These are phyloP conservation scores for Cyanophora paradoxa DNA, from an alignment of 78 protist species.

Conservation along the genomic window DNA sequence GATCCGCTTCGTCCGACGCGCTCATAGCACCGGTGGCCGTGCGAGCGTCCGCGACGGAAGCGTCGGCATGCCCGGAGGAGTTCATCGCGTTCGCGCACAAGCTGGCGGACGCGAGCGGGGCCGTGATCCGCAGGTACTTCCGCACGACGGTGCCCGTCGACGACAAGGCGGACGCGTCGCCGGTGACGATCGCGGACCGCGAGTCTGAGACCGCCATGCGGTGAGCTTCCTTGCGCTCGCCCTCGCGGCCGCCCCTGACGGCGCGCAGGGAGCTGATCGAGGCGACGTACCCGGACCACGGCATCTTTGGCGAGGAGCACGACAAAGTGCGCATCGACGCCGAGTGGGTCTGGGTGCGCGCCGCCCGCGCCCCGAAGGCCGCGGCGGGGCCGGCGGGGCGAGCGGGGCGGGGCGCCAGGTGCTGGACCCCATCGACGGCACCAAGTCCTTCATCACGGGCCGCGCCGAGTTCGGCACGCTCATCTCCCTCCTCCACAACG, in stretches of 20 bases:
- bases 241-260: no score
- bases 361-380: no score
- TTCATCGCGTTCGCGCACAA: neutral
- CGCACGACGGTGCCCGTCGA: neutral
- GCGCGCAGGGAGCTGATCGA: neutral
- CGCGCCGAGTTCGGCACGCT: constrained; percentile 6
- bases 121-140: neutral
- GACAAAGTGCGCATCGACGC: neutral
- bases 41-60: no score
- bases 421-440: constrained; percentile 20
- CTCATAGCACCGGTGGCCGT: no score
- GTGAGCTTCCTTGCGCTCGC: no score
- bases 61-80: no score
- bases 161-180: neutral
- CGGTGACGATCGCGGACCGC: constrained; percentile 1
- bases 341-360: neutral
- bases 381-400: no score
- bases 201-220: neutral
- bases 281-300: neutral
- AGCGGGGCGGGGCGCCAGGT: no score
- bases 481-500: neutral
- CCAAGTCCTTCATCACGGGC: constrained; percentile 7
- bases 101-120: neutral
- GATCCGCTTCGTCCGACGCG: no score
- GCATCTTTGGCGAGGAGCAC: neutral